These are phyloP conservation scores for Agrostemma githago DNA, from an alignment of 148 eudicot genomes.

Conservation along the genomic window DNA sequence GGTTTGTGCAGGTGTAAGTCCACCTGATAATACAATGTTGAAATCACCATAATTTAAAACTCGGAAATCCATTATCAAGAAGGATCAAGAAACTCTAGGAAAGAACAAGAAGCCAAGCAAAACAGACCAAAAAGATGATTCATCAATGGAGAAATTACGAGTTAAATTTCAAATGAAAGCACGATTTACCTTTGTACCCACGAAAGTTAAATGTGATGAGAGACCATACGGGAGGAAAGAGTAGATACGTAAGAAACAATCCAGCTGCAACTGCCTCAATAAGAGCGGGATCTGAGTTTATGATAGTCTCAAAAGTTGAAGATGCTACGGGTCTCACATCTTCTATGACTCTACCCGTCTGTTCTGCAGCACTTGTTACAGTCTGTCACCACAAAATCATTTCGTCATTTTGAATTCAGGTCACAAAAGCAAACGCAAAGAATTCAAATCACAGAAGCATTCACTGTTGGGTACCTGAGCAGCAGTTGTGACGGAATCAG, in stretches of 20 bases:
- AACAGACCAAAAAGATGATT: no score
- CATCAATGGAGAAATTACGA: neutral
- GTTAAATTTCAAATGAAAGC: neutral
- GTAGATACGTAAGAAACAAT: slow-evolving; percentile 59
- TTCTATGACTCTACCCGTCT: slow-evolving; percentile 64
- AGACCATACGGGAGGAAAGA: slow-evolving; percentile 75
- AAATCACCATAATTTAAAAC: neutral
- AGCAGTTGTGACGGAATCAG: slow-evolving; percentile 60
- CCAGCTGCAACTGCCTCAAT: slow-evolving; percentile 60
- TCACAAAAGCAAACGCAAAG: neutral
- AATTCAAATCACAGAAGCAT: neutral
- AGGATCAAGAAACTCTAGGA: neutral
- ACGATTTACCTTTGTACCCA: slow-evolving; percentile 71
- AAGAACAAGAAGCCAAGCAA: neutral
- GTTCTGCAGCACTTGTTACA: slow-evolving; percentile 76
- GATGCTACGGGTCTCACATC: slow-evolving; percentile 73
- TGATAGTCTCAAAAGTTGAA: slow-evolving; percentile 68
- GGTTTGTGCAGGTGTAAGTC: slow-evolving; percentile 80
- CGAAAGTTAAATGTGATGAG: slow-evolving; percentile 67
- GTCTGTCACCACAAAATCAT: slow-evolving; percentile 42
- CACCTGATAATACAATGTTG: slow-evolving; percentile 41
- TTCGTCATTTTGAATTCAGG: neutral
- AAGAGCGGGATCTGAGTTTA: slow-evolving; percentile 63
- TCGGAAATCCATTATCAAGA: neutral
- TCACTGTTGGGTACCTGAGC: slow-evolving; percentile 52